Conservation (phyloP, 108 stramenopile genomes). For the Hondaea fermentalgiana region DNA sequence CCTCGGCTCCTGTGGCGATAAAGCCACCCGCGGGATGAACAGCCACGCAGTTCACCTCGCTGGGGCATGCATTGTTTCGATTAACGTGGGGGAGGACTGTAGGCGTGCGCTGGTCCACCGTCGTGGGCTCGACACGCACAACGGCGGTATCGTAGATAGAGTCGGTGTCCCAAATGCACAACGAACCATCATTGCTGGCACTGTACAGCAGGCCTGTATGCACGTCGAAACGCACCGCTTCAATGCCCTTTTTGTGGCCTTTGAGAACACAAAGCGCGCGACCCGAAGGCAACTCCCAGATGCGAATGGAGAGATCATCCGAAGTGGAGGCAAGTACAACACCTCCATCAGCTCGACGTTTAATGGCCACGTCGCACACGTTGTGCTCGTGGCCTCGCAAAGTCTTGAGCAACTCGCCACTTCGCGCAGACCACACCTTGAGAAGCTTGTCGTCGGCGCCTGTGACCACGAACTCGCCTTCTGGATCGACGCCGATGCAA, state of each 20-base stretch:
- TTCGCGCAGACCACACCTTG: not conserved
- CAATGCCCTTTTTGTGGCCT: not conserved
- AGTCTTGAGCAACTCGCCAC: not conserved
- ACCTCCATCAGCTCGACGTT: not conserved
- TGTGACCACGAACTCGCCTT: not conserved
- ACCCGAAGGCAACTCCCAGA: constrained; percentile 6
- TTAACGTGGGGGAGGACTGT: not conserved
- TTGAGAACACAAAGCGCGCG: not conserved
- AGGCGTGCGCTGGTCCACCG: not conserved
- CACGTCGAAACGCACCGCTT: not conserved
- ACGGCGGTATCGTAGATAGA: not conserved
- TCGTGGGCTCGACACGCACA: not conserved
- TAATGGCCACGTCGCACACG: not conserved
- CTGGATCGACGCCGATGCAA: not conserved
- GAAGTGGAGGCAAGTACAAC: not conserved
- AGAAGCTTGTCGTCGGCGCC: not conserved
- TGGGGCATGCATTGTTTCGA: not conserved
- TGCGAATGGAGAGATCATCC: constrained; percentile 1
- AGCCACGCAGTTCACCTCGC: not conserved
- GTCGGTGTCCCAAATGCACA: not conserved
- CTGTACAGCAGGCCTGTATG: not conserved
- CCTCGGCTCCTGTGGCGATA: not conserved
- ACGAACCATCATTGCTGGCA: not conserved
- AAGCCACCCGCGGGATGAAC: not conserved
- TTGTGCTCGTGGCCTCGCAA: not conserved